A percentile compares a stretch with the other conserved stretches of the same genome.
phyloP scores from a whole-genome alignment of 257 asterid genomes.

The Solanum sparsipilum region DNA sequence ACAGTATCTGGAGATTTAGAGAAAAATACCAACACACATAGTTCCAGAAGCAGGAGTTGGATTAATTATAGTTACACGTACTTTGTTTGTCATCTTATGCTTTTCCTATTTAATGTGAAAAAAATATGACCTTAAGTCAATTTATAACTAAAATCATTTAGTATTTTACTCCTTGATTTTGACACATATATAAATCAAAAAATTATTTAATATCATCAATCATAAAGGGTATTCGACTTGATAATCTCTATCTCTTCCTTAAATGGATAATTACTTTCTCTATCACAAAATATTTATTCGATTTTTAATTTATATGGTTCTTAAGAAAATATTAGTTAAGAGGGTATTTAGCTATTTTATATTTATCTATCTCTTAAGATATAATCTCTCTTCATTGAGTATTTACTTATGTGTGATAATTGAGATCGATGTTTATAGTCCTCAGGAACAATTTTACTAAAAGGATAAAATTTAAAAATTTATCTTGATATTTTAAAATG shows the following conservation, averaged over 20 bases:
- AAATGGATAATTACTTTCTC: not conserved
- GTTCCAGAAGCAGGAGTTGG: not conserved
- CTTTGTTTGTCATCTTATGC: not conserved
- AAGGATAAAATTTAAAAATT: no score
- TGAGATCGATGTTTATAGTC: not conserved
- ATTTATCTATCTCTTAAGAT: not conserved
- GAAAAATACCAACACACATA: not conserved
- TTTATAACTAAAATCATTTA: not conserved
- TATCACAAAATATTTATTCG: not conserved
- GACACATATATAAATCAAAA: not conserved
- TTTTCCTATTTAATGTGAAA: not conserved
- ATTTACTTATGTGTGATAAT: not conserved
- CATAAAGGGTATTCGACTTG: not conserved
- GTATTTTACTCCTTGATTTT: not conserved
- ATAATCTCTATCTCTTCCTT: not conserved
- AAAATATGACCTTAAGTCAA: not conserved
- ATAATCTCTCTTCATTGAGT: not conserved
- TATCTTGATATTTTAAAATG: no score
- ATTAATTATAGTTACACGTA: not conserved
- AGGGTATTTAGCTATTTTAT: not conserved
- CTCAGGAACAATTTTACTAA: not conserved
- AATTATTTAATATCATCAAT: not conserved
- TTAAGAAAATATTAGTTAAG: not conserved
- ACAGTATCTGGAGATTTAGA: not conserved
- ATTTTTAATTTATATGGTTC: not conserved